Evolutionary conservation across 177 flowering plant species (phyloP), one percentile per base, ranked within the genome.

Genomic region (Vitis hybrid): DNA sequence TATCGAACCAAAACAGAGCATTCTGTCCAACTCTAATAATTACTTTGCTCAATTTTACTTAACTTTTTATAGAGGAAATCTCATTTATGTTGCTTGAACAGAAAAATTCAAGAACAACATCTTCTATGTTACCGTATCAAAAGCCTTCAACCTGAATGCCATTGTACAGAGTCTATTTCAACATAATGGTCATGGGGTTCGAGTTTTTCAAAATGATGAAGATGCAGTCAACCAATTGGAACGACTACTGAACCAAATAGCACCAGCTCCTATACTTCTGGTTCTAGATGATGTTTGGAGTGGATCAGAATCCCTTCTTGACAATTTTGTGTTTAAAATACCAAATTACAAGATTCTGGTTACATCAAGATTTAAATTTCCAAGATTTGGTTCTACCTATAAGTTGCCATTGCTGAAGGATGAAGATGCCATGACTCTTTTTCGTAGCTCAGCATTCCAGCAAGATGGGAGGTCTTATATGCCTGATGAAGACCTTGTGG

Each of bases 201-300:
- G 0, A 35, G 9, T 35, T 35, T 35, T 35, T 7, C 3, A 2
- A 7, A 35, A 35, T 35, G 46, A 35, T 35, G 46, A 35, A 35
- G 46, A 35, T 35, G 46, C 46, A 35, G 8, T 35, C 46, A 35
- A 35, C 46, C 46, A 35, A 35, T 35, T 35, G 7, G 7, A 35
- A 35, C 9, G 0, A 35, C 46, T 35, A 6, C 46, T 35, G 9
- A 35, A 24, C 0, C 46, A 35, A 35, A 35, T 7, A 24, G 6
- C 46, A 35, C 7, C 46, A 35, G 9, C 46, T 35, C 46, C 46
- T 7, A 4, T 35, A 12, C 53, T 86, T 68, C 15, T 84, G 46
- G 82, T 87, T 20, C 66, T 87, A 32, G 91, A 87, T 77, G 88
- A 87, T 74, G 85, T 84, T 11, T 84, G 86, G 87, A 20, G 71